Percentiles rank a stretch among this genome's conserved stretches.
Conservation (phyloP, 1,284 basidiomycete genomes). For the Trichosporon sp. region DNA sequence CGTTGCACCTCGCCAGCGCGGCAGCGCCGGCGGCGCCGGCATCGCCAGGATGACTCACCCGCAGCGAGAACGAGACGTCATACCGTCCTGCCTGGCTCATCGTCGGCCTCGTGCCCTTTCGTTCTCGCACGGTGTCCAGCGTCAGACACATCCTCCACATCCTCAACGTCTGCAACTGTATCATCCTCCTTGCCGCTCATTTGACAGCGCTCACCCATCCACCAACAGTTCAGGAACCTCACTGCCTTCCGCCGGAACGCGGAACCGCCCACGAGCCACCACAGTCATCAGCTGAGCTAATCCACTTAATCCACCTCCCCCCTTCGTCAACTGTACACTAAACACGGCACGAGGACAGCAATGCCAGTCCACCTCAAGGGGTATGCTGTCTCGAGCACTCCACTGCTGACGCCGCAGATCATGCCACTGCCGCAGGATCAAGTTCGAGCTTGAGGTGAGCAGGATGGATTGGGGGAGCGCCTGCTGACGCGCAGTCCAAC, state of each 20-base stretch:
- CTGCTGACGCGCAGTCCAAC: conserved; percentile 30
- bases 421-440: conserved; percentile 47
- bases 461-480: neutral
- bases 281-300: neutral
- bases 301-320: neutral
- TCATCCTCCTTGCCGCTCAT: too few species aligned
- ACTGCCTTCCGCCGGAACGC: neutral
- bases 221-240: neutral
- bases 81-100: neutral
- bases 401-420: conserved; percentile 28
- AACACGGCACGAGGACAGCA: neutral
- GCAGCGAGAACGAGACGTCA: neutral
- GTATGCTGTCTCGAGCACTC: conserved; percentile 10
- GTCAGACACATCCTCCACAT: neutral
- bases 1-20: too few species aligned
- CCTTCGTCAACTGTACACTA: neutral
- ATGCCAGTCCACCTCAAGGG: conserved; percentile 45
- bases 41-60: neutral
- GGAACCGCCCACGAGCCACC: neutral
- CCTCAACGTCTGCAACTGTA: neutral
- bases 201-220: neutral
- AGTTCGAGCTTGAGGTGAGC: conserved; percentile 42
- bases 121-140: neutral
- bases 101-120: neutral
- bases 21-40: too few species aligned